Evolutionary conservation across 768 basidiomycete genomes (phyloP), one percentile per base, ranked within the genome.

Genomic region (Auriscalpium microsporum): DNA sequence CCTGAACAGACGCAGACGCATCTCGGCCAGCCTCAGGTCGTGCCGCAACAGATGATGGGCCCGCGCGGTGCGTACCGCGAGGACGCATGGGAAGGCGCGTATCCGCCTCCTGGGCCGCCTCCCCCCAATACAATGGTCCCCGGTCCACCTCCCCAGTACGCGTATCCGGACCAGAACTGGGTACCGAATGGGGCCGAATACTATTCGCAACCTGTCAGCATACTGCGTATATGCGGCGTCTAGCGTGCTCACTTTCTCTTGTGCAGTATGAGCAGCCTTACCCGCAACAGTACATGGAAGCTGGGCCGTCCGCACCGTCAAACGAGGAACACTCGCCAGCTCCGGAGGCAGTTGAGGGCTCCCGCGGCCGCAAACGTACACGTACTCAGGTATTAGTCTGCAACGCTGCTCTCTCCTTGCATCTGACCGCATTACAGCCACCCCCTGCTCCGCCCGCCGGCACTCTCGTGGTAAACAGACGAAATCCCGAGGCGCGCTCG

Each of bases 401-500:
- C 37, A 45, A 8, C 45, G 17, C 17, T 8, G 8, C 2, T 19
- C 2, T 33, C 40, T 13, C 9, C 14, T 23, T 28, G 16, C 9
- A 21, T 47, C 40, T 59, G 28, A 63, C 21, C 21, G 55, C 48
- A 8, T 35, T 59, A 17, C 54, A 86, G 83, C 69, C 78, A 34
- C 67, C 79, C 35, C 85, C 86, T 48, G 86, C 86, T 0, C 77
- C 84, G 0, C 78, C 86, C 6, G 81, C 86, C 13, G 74, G 86
- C 10, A 75, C 80, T 14, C 71, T 90, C 35, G 87, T 89, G 8
- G 73, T 78, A 0, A 88, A 83, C 63, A 77, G 83, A 28, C 78
- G 79, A 53, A 76, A 75, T 35, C 84, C 85, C 0, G 78, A 82
- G 17, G 85, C 85, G 13, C 80, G 90, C 3, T 92, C 90, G 21